Evolutionary conservation across 257 asterid species (phyloP).

Genomic region (Parsonsia alboflavescens): DNA sequence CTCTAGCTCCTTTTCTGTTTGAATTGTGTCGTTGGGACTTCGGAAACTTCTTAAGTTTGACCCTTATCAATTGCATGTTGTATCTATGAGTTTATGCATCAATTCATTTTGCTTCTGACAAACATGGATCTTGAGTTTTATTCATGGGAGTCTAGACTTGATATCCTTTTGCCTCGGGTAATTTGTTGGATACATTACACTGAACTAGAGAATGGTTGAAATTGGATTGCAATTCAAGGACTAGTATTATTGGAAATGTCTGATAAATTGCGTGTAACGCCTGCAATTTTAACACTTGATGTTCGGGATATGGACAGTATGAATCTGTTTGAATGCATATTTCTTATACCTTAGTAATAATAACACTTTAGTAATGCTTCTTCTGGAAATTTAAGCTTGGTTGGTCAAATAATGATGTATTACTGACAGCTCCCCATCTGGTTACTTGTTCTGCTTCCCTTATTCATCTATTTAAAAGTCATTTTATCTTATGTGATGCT

Average conservation of each 20-base stretch:
- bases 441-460: not conserved
- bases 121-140: not conserved
- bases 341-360: not conserved
- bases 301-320: not conserved
- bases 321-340: not conserved
- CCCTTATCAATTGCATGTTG: not conserved
- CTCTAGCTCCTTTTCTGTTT: not conserved
- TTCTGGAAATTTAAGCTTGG: not conserved
- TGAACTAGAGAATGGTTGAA: not conserved
- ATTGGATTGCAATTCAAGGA: not conserved
- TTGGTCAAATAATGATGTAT: not conserved
- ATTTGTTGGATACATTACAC: not conserved
- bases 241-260: not conserved
- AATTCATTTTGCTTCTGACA: not conserved
- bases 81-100: not conserved
- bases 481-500: not conserved
- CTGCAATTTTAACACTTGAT: not conserved
- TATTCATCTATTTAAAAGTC: not conserved
- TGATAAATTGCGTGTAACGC: not conserved
- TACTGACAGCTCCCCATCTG: not conserved
- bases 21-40: not conserved
- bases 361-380: constrained; percentile 3
- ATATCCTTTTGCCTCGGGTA: not conserved
- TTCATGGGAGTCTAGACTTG: constrained; percentile 2
- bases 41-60: not conserved